A percentile compares a stretch with the other conserved stretches of the same genome.
phyloP scores from a whole-genome alignment of 768 basidiomycete species.

The Podaxis sp. region DNA sequence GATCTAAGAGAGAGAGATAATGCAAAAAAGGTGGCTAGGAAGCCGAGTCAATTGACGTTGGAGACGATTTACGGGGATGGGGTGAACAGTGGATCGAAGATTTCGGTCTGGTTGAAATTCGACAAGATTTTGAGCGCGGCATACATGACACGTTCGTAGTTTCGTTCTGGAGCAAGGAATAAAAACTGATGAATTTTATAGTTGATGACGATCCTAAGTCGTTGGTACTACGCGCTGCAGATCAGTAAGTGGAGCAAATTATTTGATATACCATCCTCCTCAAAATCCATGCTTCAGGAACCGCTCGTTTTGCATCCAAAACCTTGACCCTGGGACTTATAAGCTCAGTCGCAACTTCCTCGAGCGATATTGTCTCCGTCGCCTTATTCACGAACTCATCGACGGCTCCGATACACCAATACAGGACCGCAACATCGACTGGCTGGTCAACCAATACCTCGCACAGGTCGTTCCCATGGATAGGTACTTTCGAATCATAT shows the following conservation, averaged over 20 bases:
- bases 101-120: slow-evolving; percentile 45
- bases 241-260: slow-evolving; percentile 22
- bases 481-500: slow-evolving; percentile 32
- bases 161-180: background rate
- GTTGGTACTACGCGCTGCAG: slow-evolving; percentile 16
- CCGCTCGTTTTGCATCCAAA: slow-evolving; percentile 44
- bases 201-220: slow-evolving; percentile 17
- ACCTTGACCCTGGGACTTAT: slow-evolving; percentile 46
- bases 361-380: slow-evolving; percentile 48
- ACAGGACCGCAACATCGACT: slow-evolving; percentile 45
- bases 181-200: slow-evolving; percentile 3
- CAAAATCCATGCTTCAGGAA: slow-evolving; percentile 25
- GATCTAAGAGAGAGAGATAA: slow-evolving; percentile 44
- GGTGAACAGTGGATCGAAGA: slow-evolving; percentile 19
- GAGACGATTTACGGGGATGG: slow-evolving; percentile 32
- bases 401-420: slow-evolving; percentile 32
- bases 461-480: slow-evolving; percentile 25
- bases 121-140: slow-evolving; percentile 37
- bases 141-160: slow-evolving; percentile 38
- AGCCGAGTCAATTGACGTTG: slow-evolving; percentile 32
- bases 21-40: slow-evolving; percentile 25
- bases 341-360: slow-evolving; percentile 48
- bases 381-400: slow-evolving; percentile 46
- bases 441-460: slow-evolving; percentile 47
- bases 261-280: background rate